Conservation (phyloP, 495 filamentous ascomycete species). For the Podospora pseudopauciseta region DNA sequence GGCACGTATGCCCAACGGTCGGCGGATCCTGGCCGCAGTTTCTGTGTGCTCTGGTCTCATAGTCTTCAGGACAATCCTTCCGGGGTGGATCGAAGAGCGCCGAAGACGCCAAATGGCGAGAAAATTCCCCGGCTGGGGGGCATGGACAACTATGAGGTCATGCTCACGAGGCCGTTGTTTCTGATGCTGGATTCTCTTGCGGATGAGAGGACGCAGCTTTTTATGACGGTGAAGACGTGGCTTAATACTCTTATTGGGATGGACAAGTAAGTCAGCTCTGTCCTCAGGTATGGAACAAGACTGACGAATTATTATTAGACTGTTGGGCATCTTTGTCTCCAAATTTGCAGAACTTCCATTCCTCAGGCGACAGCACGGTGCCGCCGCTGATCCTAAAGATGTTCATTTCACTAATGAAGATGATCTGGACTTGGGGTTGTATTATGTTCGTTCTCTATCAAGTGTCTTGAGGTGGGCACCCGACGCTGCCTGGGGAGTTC, state of each 20-base stretch:
- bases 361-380: conserved; percentile 38
- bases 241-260: conserved; percentile 69
- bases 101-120: conserved; percentile 51
- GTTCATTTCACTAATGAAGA: conserved; percentile 45
- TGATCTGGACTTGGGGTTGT: conserved; percentile 71
- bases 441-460: conserved; percentile 71
- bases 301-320: conserved; percentile 31
- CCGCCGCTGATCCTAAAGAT: conserved; percentile 3
- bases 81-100: conserved; percentile 42
- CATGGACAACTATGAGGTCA: conserved; percentile 56
- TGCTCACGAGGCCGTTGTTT: conserved; percentile 79
- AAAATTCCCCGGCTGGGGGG: conserved; percentile 44
- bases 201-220: conserved; percentile 69
- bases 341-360: conserved; percentile 55
- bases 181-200: conserved; percentile 74
- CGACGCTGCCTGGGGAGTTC: conserved; percentile 56
- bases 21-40: conserved; percentile 59
- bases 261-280: conserved; percentile 47
- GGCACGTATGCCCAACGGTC: conserved; percentile 50
- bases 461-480: conserved; percentile 65
- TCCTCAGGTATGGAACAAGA: background rate
- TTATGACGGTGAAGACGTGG: conserved; percentile 76
- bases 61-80: conserved; percentile 60
- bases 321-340: conserved; percentile 54
- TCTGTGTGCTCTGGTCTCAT: conserved; percentile 74